Evolutionary conservation across 164 flowering plant species (phyloP).

Genomic region (Santalum album): DNA sequence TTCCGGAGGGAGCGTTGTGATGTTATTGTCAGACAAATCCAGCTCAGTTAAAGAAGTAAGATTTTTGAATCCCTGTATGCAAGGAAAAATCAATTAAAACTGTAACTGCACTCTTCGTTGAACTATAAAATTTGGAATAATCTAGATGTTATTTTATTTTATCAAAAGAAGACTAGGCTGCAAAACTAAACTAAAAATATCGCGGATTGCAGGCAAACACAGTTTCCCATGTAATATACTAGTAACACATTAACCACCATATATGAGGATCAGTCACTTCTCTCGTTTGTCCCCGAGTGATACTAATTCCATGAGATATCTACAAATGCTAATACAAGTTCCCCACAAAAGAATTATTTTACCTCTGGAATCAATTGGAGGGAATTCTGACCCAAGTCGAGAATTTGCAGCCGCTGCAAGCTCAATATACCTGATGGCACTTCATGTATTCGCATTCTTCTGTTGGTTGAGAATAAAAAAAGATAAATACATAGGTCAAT

Average conservation of each 20-base stretch:
- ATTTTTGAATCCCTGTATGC: slow-evolving; percentile 60
- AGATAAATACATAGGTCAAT: slow-evolving; percentile 1
- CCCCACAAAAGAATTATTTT: no score
- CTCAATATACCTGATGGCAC: slow-evolving; percentile 53
- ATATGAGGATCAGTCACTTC: no score
- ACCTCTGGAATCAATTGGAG: slow-evolving; percentile 72
- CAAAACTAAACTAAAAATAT: no score
- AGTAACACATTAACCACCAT: not conserved
- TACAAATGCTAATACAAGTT: no score
- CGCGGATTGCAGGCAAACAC: no score
- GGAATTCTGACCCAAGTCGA: slow-evolving; percentile 83
- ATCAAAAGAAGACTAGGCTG: no score
- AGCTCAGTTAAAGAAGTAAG: slow-evolving; percentile 69
- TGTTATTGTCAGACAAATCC: slow-evolving; percentile 74
- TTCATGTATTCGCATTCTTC: slow-evolving; percentile 60
- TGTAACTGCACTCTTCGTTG: no score
- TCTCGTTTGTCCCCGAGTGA: no score
- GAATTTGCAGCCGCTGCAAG: slow-evolving; percentile 56
- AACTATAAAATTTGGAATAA: no score
- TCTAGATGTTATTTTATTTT: no score
- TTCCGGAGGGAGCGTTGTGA: slow-evolving; percentile 62
- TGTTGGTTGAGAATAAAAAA: slow-evolving; percentile 18
- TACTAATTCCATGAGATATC: no score
- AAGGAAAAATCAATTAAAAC: slow-evolving; percentile 5
- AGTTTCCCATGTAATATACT: no score